Conservation (phyloP, 352 stramenopile species). For the Lagenidium giganteum region DNA sequence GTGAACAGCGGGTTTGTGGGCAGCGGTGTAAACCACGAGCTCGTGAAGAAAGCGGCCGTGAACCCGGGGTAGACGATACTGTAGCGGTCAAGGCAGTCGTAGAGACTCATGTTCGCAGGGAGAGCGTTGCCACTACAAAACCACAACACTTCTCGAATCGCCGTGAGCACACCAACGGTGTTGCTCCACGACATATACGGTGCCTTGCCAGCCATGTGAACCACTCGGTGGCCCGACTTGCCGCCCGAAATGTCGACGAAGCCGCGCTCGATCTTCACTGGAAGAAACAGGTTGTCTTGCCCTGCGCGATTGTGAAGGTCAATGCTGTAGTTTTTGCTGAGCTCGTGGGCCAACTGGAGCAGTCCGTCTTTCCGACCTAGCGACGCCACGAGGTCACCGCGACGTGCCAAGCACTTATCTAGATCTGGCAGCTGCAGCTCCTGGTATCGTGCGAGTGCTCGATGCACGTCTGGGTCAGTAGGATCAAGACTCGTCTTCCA, state of each 20-base stretch:
- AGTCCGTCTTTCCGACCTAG: too few species aligned
- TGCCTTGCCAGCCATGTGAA: constrained; percentile 11
- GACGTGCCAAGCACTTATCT: not conserved
- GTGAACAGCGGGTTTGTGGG: too few species aligned
- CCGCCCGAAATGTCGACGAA: constrained; percentile 4
- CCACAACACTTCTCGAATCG: constrained; percentile 2
- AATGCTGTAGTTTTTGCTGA: constrained; percentile 10
- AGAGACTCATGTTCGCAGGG: too few species aligned
- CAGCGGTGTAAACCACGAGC: too few species aligned
- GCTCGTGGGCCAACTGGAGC: constrained; percentile 6
- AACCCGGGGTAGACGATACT: too few species aligned
- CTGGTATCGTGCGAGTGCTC: constrained; percentile 1
- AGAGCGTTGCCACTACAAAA: too few species aligned
- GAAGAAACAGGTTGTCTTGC: constrained; percentile 10
- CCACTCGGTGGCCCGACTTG: constrained; percentile 4
- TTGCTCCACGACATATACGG: too few species aligned
- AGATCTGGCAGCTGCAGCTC: not conserved
- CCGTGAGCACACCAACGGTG: too few species aligned
- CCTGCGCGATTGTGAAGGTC: constrained; percentile 7
- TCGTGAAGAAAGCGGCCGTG: too few species aligned
- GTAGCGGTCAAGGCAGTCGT: too few species aligned
- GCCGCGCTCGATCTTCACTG: constrained; percentile 7
- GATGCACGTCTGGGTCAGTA: not conserved
- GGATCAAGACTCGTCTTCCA: not conserved
- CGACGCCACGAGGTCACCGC: not conserved